These are phyloP conservation scores for Trifolium repens DNA, from an alignment of 306 rosid genomes.

Conservation along the genomic window DNA sequence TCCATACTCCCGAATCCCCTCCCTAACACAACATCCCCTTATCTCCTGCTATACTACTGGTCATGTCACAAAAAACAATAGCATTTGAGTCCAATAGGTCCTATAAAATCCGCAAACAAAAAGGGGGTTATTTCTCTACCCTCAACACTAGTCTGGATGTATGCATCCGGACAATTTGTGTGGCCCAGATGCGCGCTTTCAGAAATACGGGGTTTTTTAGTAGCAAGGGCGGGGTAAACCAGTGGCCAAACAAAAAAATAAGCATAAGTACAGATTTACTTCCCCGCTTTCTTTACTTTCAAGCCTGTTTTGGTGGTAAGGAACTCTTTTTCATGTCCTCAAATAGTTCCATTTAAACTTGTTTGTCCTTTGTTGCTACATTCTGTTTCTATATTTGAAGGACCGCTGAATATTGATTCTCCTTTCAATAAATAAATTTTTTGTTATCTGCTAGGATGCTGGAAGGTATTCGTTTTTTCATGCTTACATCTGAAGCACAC, in stretches of 20 bases:
- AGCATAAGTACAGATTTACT: background rate
- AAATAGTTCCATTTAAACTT: background rate
- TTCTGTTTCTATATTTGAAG: background rate
- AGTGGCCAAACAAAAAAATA: background rate
- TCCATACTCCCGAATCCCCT: background rate
- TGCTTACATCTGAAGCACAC: background rate
- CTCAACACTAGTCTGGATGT: background rate
- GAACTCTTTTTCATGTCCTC: background rate
- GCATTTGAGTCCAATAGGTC: background rate
- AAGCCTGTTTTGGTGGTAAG: background rate
- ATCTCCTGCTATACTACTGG: background rate
- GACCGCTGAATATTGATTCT: background rate
- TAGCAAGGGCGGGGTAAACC: background rate
- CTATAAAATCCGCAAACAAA: background rate
- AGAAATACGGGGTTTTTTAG: background rate
- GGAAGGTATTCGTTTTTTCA: background rate
- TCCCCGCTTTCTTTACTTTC: background rate
- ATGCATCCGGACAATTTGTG: background rate
- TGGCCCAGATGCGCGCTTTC: background rate
- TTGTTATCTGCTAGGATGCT: background rate
- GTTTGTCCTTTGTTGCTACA: background rate
- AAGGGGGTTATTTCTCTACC: background rate
- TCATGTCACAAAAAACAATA: background rate
- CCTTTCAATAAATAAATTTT: background rate
- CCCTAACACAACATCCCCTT: background rate